Evolutionary conservation across 2,329 filamentous ascomycete species (phyloP), one percentile per base, ranked within the genome.

Genomic region (Aspergillus sp.): DNA sequence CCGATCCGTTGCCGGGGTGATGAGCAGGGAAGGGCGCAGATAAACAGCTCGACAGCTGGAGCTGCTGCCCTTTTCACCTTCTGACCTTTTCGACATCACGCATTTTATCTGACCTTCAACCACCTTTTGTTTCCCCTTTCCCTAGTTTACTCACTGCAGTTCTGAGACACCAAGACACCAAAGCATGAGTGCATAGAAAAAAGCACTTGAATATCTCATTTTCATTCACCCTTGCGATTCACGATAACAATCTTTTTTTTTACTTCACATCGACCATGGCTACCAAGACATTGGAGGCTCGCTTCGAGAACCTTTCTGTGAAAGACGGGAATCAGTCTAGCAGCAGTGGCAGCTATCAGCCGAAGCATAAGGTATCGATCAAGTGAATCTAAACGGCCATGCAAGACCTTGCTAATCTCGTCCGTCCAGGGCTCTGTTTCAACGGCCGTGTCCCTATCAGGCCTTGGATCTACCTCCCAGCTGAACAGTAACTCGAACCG

Each of bases 261-360:
- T n/a, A n/a, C 42, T 33, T 45, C 46, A 44, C 12, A 30, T 44
- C 41, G 52, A 82, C 42, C 39, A 79, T 91, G 86, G 81, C 90
- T 54, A 80, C 86, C 49, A 81, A 86, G 57, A 82, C 81, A 44
- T 76, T 97, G 41, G 91, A 96, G 72, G 76, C 86, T 70, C 86
- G 87, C 59, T 88, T 97, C 63, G 89, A 95, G 81, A 84, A 83
- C 68, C 80, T 96, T 72, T 85, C 86, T 19, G 87, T 96, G 52
- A 85, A 86, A 58, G 90, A 96, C 63, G 90, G 95, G 70, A 94
- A 91, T 63, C 84, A 88, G 49, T 69, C 73, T 30, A 71, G 71
- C 46, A 75, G 80, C 52, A 73, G 71, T 52, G 70, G 70, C 47
- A 76, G 76, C 52, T 53, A 65, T 28, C 83, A 86, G 65, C 75